These are phyloP conservation scores for Fusarium sp. DNA, from an alignment of 2,329 filamentous ascomycete genomes.

Conservation along the genomic window DNA sequence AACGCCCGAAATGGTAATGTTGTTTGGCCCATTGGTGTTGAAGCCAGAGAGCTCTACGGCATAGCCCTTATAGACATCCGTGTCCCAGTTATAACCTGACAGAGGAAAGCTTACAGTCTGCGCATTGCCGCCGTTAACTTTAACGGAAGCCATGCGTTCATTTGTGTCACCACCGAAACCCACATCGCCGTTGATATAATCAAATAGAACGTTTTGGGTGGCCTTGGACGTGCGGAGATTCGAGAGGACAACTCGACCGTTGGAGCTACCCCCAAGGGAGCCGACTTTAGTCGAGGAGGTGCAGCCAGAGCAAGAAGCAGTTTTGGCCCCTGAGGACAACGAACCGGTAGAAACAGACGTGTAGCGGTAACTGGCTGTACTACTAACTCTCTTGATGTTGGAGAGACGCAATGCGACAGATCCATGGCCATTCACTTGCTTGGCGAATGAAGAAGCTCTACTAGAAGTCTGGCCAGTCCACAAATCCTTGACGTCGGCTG, in stretches of 20 bases:
- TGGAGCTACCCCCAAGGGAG: neutral
- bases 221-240: slow-evolving; percentile 1
- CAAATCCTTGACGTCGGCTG: neutral
- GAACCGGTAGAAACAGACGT: neutral
- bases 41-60: slow-evolving; percentile 6
- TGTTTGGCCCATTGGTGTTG: neutral
- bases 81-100: slow-evolving; percentile 6
- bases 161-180: neutral
- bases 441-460: neutral
- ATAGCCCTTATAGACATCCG: slow-evolving; percentile 2
- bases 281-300: neutral
- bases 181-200: slow-evolving; percentile 6
- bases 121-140: neutral
- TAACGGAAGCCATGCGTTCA: slow-evolving; percentile 2
- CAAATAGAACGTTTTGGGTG: slow-evolving; percentile 2
- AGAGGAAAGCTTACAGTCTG: slow-evolving; percentile 9
- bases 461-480: neutral
- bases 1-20: neutral
- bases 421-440: slow-evolving; percentile 4
- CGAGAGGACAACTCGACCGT: neutral
- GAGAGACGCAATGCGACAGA: slow-evolving; percentile 3
- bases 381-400: neutral
- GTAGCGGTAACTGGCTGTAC: neutral
- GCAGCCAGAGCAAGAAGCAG: neutral
- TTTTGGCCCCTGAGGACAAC: neutral